Evolutionary conservation across 768 basidiomycete species (phyloP).

Genomic region (Clavaria fumosa): DNA sequence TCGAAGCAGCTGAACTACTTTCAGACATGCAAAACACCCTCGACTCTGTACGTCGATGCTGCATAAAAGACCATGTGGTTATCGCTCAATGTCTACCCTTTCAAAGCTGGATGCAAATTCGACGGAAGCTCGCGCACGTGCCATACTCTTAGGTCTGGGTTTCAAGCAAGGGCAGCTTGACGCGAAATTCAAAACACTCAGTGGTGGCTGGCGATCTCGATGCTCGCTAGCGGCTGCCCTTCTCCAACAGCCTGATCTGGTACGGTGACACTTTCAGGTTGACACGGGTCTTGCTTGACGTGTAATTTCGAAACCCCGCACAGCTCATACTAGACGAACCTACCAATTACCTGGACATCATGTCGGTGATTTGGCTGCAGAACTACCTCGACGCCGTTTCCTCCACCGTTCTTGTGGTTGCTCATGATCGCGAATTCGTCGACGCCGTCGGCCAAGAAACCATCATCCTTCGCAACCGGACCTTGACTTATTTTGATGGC

Average conservation of each 20-base stretch:
- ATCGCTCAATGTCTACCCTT: background rate
- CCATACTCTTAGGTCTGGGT: conserved; percentile 43
- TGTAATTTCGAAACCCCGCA: no score
- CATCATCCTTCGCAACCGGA: conserved; percentile 39
- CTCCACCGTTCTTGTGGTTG: conserved; percentile 37
- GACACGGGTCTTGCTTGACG: no score
- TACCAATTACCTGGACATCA: conserved; percentile 30
- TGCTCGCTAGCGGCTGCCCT: conserved; percentile 44
- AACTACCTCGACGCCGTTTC: conserved; percentile 29
- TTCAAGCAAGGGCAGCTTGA: conserved; percentile 28
- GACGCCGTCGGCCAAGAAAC: conserved; percentile 45
- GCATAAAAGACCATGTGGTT: background rate
- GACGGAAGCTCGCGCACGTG: conserved; percentile 32
- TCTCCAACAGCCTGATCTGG: conserved; percentile 38
- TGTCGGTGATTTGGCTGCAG: conserved; percentile 38
- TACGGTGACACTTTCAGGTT: no score
- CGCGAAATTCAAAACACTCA: conserved; percentile 30
- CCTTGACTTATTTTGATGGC: conserved; percentile 40
- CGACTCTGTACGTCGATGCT: conserved; percentile 10
- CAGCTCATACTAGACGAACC: conserved; percentile 37
- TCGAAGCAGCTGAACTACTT: conserved; percentile 16
- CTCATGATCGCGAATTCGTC: conserved; percentile 52
- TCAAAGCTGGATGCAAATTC: conserved; percentile 22
- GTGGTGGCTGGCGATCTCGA: conserved; percentile 53
- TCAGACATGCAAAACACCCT: conserved; percentile 16